Conservation (phyloP, 2,329 filamentous ascomycete species). For the Fusarium dimerum region DNA sequence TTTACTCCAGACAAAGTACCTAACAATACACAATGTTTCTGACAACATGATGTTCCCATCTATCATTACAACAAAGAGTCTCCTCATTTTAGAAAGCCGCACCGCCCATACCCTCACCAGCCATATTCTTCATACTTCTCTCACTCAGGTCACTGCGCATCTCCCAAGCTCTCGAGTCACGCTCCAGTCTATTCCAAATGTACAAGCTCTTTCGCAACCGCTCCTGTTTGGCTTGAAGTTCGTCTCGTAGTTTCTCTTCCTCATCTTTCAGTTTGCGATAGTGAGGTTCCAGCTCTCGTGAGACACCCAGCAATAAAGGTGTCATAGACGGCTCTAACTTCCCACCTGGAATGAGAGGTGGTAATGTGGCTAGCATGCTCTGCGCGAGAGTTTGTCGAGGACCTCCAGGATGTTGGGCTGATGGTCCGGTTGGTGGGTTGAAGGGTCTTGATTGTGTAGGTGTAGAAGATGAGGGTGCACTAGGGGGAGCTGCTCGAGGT, state of each 20-base stretch:
- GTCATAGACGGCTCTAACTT: constrained; percentile 51
- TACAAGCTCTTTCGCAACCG: constrained; percentile 54
- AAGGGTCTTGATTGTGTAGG: constrained; percentile 49
- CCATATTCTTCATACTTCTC: constrained; percentile 56
- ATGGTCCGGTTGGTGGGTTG: constrained; percentile 60
- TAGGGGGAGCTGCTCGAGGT: constrained; percentile 40
- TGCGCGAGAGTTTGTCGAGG: constrained; percentile 52
- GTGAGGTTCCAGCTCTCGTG: constrained; percentile 56
- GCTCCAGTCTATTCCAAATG: constrained; percentile 55
- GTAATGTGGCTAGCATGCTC: constrained; percentile 51
- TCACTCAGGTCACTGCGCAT: constrained; percentile 58
- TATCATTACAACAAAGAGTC: background rate
- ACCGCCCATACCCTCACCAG: constrained; percentile 56
- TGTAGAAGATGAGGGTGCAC: constrained; percentile 39
- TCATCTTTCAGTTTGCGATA: constrained; percentile 57
- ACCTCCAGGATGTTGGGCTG: constrained; percentile 38
- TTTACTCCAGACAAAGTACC: background rate
- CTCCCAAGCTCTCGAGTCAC: constrained; percentile 55
- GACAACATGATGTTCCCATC: no score
- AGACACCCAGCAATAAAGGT: constrained; percentile 48
- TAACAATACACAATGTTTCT: no score
- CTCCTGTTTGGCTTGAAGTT: constrained; percentile 55
- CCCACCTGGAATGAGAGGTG: constrained; percentile 54
- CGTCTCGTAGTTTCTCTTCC: constrained; percentile 57
- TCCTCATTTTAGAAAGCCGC: constrained; percentile 49